phyloP scores from a whole-genome alignment of 2,329 filamentous ascomycete genomes.

The Coniosporium tulheliwenetii region DNA sequence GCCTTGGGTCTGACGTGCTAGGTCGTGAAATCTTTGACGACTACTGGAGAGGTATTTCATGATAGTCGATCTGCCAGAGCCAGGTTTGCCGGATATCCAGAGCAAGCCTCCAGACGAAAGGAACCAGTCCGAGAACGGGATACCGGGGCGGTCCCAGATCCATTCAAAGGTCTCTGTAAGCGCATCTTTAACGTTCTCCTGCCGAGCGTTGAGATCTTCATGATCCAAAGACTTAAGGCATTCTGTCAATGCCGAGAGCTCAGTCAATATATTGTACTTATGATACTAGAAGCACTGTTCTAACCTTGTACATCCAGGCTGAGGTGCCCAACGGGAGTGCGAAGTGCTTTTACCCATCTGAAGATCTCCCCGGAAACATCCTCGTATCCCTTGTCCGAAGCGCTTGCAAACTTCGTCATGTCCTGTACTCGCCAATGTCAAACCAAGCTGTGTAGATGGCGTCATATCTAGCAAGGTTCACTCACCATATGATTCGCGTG shows the following conservation, averaged over 20 bases:
- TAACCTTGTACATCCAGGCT: background rate
- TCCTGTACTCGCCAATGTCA: background rate
- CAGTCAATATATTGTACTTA: no score
- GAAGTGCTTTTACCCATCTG: background rate
- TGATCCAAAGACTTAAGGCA: background rate
- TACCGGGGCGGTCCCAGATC: background rate
- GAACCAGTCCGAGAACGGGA: conserved; percentile 1
- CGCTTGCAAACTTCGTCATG: conserved; percentile 1
- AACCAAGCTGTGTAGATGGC: no score
- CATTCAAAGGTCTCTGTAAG: background rate
- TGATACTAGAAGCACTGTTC: no score
- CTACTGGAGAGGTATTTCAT: conserved; percentile 4
- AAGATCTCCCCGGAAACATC: background rate
- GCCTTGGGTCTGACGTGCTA: background rate
- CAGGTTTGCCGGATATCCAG: conserved; percentile 5
- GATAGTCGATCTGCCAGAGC: conserved; percentile 6
- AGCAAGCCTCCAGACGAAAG: background rate
- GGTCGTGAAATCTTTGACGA: background rate
- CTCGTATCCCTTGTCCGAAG: background rate
- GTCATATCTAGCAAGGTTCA: background rate
- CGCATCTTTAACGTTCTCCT: background rate
- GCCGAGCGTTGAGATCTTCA: background rate
- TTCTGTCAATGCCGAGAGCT: background rate
- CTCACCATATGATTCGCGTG: conserved; percentile 3
- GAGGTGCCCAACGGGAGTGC: background rate